Conservation (phyloP, 306 rosid species). For the Vigna hirtella region DNA sequence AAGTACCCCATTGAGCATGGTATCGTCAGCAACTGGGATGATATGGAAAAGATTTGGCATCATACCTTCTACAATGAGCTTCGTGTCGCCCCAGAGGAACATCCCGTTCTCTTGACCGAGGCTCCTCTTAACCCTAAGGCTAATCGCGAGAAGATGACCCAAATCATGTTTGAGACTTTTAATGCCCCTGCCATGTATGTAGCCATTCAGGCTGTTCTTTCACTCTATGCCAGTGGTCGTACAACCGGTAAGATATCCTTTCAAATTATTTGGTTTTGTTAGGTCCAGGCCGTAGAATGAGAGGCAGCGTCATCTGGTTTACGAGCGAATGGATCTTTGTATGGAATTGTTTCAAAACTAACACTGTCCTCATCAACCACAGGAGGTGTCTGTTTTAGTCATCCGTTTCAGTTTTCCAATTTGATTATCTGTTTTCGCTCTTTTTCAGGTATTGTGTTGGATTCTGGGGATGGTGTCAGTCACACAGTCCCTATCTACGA, state of each 20-base stretch:
- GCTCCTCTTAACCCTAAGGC: conserved; percentile 98
- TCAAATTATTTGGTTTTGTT: neutral
- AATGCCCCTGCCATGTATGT: conserved; percentile 99
- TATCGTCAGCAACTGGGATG: conserved; percentile 72
- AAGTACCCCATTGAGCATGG: conserved; percentile 94
- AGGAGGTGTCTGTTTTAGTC: too few relatives aligned
- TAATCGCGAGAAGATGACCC: conserved; percentile 98
- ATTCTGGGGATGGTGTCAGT: conserved; percentile 62
- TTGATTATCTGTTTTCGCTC: neutral
- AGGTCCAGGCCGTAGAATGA: too few relatives aligned
- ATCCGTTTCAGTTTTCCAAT: too few relatives aligned
- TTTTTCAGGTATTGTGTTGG: conserved; percentile 57
- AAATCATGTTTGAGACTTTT: conserved; percentile 96
- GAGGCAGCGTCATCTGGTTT: too few relatives aligned
- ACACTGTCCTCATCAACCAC: too few relatives aligned
- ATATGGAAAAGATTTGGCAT: conserved; percentile 57
- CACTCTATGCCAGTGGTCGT: conserved; percentile 96
- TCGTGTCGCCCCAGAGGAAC: conserved; percentile 97
- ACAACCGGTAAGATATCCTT: conserved; percentile 75
- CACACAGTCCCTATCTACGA: conserved; percentile 61
- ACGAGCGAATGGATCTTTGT: too few relatives aligned
- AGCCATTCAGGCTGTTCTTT: conserved; percentile 97
- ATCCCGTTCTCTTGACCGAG: conserved; percentile 91
- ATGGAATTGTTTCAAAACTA: too few relatives aligned
- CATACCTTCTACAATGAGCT: conserved; percentile 87